Base-by-base conservation (phyloP, 164 flowering plant species). In the Echeveria elegans region DNA sequence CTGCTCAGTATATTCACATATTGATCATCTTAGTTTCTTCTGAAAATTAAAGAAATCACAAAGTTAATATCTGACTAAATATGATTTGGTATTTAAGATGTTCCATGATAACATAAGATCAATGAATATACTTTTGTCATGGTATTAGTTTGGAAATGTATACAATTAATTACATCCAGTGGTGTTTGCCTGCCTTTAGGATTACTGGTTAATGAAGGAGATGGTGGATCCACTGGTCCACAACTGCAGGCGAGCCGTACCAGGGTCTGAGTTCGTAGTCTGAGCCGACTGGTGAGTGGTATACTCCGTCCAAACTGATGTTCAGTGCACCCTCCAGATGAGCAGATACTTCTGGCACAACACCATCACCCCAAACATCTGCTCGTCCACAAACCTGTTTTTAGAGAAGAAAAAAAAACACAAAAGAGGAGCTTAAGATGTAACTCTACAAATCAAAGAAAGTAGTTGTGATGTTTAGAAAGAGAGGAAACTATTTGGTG, bases 361-460 rank as follows among this genome's bases (percentile, higher is more conserved):
- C 96, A 2, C 98, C 96, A 76, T 90, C 96, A 36, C 92, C 96
- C 96, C 98, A 90, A 18, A 86, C 92, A 66, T 88, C 89, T 36
- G 95, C 88, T 68, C 74, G 77, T 66, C 96, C 96, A 66, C 96
- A 92, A 19, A 90, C 96, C 96, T 92, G 84, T 64, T 23, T n/a
- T n/a, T n/a, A n/a, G n/a, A n/a, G n/a, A n/a, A n/a, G n/a, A n/a
- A n/a, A n/a, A n/a, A 71, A 47, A 77, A 62, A 10, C 24, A 18
- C n/a, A n/a, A n/a, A n/a, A 26, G 28, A 1, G 12, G 24, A n/a
- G 30, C 41, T 60, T 45, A 26, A 9, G 23, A 37, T 38, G 23
- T 6, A 2, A 29, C 61, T 19, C n/a, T 48, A 23, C 38, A 47
- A 23, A 10, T 47, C 26, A 31, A 48, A 6, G 4, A 23, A 26